phyloP scores from a whole-genome alignment of 768 basidiomycete genomes.

The Myochromella boudieri region DNA sequence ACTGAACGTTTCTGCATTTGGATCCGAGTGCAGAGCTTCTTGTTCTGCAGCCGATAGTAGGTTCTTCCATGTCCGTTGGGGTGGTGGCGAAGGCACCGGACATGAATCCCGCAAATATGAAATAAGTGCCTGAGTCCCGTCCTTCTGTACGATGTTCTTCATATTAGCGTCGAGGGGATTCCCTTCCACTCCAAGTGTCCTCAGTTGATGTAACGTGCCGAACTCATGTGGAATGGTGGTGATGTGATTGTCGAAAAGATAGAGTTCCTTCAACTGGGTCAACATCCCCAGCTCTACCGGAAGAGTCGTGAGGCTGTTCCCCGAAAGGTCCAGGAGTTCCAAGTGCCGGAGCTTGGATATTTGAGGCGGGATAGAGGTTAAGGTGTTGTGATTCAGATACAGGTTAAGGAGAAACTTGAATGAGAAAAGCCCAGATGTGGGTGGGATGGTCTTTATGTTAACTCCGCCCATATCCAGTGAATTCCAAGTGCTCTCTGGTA shows the following conservation, averaged over 20 bases:
- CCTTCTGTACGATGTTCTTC: slow-evolving; percentile 85
- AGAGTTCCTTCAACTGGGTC: slow-evolving; percentile 85
- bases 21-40: slow-evolving; percentile 59
- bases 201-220: slow-evolving; percentile 88
- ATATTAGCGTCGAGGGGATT: slow-evolving; percentile 84
- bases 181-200: slow-evolving; percentile 94
- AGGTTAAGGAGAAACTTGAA: slow-evolving; percentile 94
- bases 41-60: slow-evolving; percentile 59
- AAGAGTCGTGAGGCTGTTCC: slow-evolving; percentile 75
- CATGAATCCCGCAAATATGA: slow-evolving; percentile 92
- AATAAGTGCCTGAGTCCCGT: slow-evolving; percentile 89
- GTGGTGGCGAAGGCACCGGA: slow-evolving; percentile 78
- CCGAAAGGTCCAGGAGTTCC: slow-evolving; percentile 88
- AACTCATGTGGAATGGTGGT: slow-evolving; percentile 81
- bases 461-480: slow-evolving; percentile 97
- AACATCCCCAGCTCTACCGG: slow-evolving; percentile 92
- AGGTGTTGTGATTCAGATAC: slow-evolving; percentile 94
- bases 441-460: slow-evolving; percentile 86
- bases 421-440: slow-evolving; percentile 69
- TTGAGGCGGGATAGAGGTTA: slow-evolving; percentile 75
- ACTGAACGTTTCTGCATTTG: slow-evolving; percentile 72
- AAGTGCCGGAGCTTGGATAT: slow-evolving; percentile 84
- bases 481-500: slow-evolving; percentile 80
- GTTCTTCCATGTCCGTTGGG: slow-evolving; percentile 75
- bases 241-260: slow-evolving; percentile 95